A percentile compares a stretch with the other conserved stretches of the same genome.
These are phyloP conservation scores for Cucurbita pepo DNA, from an alignment of 306 rosid species.

Conservation along the genomic window DNA sequence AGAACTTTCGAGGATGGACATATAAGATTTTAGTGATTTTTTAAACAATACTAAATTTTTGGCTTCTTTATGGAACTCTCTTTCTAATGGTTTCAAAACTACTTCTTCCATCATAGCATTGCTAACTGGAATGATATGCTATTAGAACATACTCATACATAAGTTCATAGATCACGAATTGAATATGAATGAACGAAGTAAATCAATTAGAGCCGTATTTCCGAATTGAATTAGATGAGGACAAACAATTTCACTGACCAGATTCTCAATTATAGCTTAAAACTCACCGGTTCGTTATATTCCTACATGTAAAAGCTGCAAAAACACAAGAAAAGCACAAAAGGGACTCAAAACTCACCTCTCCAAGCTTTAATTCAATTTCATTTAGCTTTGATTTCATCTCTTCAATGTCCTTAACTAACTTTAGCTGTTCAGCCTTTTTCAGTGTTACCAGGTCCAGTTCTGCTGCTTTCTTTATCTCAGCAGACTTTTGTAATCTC, in stretches of 20 bases:
- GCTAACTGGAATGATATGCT: not conserved
- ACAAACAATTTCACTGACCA: not conserved
- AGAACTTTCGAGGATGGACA: not conserved
- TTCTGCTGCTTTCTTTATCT: slow-evolving; percentile 3
- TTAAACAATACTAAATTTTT: not conserved
- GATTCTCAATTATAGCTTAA: not conserved
- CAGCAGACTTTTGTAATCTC: slow-evolving; percentile 4
- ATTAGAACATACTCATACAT: not conserved
- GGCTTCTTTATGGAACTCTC: not conserved
- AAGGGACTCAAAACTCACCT: slow-evolving; percentile 35
- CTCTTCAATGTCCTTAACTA: slow-evolving; percentile 52
- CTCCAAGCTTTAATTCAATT: slow-evolving; percentile 59
- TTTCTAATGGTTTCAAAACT: not conserved
- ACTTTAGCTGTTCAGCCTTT: slow-evolving; percentile 22
- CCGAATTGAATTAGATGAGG: not conserved
- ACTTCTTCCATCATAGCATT: not conserved
- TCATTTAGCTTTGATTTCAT: slow-evolving; percentile 54
- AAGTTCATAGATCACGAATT: not conserved
- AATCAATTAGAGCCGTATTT: not conserved
- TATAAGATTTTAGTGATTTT: not conserved
- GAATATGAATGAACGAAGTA: not conserved
- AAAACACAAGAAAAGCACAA: not conserved
- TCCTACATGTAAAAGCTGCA: not conserved
- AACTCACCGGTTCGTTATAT: too few relatives aligned
- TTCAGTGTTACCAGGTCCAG: slow-evolving; percentile 8